These are phyloP conservation scores for Penicillium sp. DNA, from an alignment of 2,329 filamentous ascomycete species.

Conservation along the genomic window DNA sequence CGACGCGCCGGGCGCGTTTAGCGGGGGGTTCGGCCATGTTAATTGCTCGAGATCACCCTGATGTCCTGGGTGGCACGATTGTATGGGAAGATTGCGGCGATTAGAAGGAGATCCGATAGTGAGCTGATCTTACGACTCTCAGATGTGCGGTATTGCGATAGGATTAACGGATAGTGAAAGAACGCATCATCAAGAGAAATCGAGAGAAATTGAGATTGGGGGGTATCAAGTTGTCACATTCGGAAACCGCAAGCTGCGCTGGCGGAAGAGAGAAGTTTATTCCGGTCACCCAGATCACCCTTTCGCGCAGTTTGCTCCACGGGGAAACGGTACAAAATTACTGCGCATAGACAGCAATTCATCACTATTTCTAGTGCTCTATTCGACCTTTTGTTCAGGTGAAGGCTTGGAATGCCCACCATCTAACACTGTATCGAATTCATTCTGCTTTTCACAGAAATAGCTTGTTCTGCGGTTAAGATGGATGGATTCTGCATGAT, in stretches of 20 bases:
- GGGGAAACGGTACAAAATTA: neutral
- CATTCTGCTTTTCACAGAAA: no score
- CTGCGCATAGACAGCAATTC: neutral
- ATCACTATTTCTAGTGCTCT: neutral
- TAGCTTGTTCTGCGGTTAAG: no score
- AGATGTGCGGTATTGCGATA: neutral
- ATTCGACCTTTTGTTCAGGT: neutral
- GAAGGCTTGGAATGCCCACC: no score
- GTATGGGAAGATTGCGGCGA: conserved; percentile 3
- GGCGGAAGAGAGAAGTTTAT: conserved; percentile 31
- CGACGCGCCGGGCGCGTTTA: conserved; percentile 57
- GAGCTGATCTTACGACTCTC: neutral
- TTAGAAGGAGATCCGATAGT: neutral
- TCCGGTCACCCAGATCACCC: conserved; percentile 33
- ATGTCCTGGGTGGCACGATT: conserved; percentile 17
- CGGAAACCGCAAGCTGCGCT: conserved; percentile 11
- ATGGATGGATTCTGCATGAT: no score
- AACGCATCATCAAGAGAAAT: conserved; percentile 6
- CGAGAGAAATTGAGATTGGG: conserved; percentile 4
- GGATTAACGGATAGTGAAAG: neutral
- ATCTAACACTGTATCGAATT: no score
- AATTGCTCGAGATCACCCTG: conserved; percentile 15
- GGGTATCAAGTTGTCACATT: conserved; percentile 27
- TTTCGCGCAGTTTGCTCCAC: conserved; percentile 18
- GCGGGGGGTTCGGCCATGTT: conserved; percentile 58